Conservation (phyloP, 1,139 yeast genomes). For the Lodderomyces elongisporus region DNA sequence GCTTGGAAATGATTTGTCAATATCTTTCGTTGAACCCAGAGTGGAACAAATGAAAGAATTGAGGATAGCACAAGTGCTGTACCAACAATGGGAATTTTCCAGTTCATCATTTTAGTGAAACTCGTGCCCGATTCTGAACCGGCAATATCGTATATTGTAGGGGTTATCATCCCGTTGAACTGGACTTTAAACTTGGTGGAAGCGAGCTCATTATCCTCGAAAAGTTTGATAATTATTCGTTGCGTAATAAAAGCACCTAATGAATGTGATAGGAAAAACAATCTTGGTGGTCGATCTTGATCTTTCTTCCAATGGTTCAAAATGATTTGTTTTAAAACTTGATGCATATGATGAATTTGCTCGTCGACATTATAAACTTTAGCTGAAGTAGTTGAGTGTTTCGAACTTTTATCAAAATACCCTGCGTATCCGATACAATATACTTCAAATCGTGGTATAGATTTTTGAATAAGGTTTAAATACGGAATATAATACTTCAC, state of each 20-base stretch:
- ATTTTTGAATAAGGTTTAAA: slow-evolving; percentile 37
- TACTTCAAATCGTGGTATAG: slow-evolving; percentile 43
- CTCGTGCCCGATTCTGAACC: slow-evolving; percentile 45
- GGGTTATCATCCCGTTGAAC: slow-evolving; percentile 59
- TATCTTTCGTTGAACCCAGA: slow-evolving; percentile 6
- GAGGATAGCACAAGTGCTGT: slow-evolving; percentile 18
- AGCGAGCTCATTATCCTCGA: slow-evolving; percentile 20
- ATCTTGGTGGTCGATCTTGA: slow-evolving; percentile 19
- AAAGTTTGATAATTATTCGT: slow-evolving; percentile 36
- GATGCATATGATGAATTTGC: slow-evolving; percentile 49
- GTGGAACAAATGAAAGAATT: slow-evolving; percentile 20
- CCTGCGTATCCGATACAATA: slow-evolving; percentile 57
- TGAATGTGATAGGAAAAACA: slow-evolving; percentile 55
- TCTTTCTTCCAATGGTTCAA: slow-evolving; percentile 7
- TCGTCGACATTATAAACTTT: slow-evolving; percentile 36
- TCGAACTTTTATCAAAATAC: background rate
- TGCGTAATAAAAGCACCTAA: slow-evolving; percentile 58
- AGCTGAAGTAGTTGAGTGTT: background rate
- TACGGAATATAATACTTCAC: slow-evolving; percentile 53
- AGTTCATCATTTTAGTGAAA: slow-evolving; percentile 26
- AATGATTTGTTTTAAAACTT: slow-evolving; percentile 29
- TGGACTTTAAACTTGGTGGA: slow-evolving; percentile 19
- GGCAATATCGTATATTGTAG: slow-evolving; percentile 56
- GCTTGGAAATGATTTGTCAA: slow-evolving; percentile 5
- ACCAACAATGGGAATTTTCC: slow-evolving; percentile 28